Base-by-base conservation (phyloP, 2,329 filamentous ascomycete genomes). In the Aureobasidium sp. region DNA sequence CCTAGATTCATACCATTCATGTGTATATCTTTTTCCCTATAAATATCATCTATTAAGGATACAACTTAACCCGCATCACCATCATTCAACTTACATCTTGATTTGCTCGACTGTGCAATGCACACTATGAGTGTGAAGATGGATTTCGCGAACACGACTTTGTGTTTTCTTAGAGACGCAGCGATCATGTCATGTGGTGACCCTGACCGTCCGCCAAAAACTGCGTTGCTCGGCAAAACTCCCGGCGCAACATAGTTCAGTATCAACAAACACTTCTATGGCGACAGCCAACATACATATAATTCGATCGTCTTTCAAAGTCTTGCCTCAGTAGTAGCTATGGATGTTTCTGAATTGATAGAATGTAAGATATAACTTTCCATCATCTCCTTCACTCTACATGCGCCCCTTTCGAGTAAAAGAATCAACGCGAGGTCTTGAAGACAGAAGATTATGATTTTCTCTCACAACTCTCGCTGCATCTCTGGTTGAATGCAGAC, bases 261-360 rank as follows among this genome's bases (percentile, higher is more conserved):
- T 46, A 51, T 60, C 57, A 41, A 48, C 57, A 60, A 50, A 60
- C 57, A 48, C 36, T 34, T 37, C 29, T 17, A 15, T 46, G 10
- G 7, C 20, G 26, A 50, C 7, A 17, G 23, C 29, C 26, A 1
- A 10, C 9, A 26, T 48, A 6, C 13, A 36, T 23, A 51, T 23
- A 48, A 3, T 27, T 20, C 13, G 15, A 48, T 32, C 10, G 29
- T 15, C 2, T 29, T 7, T 32, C 15, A 48, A 15, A 26, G 29
- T 15, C 0, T 1, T 15, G 2, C 9, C 2, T 29, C n/a, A 6
- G 10, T 4, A 10, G 5, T 32, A 52, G 9, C 32, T 23, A 58
- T 58, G 55, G 23, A 58, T 37, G 20, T 29, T 12, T 48, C 55
- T 0, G 55, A 58, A 8, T 8, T 48, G 9, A 20, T 48, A 58